These are phyloP conservation scores for Vanderwaltozyma polyspora DNA, from an alignment of 805 yeast genomes.

Conservation along the genomic window DNA sequence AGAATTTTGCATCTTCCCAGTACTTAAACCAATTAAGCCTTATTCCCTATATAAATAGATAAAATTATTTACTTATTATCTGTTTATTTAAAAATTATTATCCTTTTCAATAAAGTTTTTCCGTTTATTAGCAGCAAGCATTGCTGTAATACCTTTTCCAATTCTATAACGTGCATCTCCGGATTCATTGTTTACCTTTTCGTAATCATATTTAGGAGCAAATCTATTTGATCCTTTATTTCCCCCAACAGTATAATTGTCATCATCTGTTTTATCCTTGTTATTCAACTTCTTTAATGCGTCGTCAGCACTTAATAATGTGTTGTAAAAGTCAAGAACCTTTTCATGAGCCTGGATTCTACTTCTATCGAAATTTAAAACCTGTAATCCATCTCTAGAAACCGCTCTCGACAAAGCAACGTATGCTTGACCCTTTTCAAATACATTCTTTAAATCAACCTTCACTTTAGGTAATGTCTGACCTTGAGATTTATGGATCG, in stretches of 20 bases:
- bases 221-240: not conserved
- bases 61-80: too few relatives aligned
- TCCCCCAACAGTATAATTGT: too few relatives aligned
- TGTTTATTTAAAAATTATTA: too few relatives aligned
- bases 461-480: constrained; percentile 67
- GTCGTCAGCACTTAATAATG: constrained; percentile 29
- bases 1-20: too few relatives aligned
- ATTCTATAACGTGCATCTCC: not conserved
- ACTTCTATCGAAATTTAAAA: constrained; percentile 52
- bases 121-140: too few relatives aligned
- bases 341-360: constrained; percentile 60
- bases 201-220: constrained; percentile 1
- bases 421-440: constrained; percentile 91
- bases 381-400: constrained; percentile 71
- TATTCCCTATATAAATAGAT: too few relatives aligned
- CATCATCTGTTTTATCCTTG: not conserved
- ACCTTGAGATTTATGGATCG: constrained; percentile 94
- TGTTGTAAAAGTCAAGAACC: constrained; percentile 59
- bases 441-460: constrained; percentile 65
- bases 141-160: not conserved
- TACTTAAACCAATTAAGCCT: too few relatives aligned
- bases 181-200: not conserved
- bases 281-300: constrained; percentile 11
- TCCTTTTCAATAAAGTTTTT: too few relatives aligned
- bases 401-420: constrained; percentile 92